Evolutionary conservation across 164 flowering plant species (phyloP).

Genomic region (Annona cherimola): DNA sequence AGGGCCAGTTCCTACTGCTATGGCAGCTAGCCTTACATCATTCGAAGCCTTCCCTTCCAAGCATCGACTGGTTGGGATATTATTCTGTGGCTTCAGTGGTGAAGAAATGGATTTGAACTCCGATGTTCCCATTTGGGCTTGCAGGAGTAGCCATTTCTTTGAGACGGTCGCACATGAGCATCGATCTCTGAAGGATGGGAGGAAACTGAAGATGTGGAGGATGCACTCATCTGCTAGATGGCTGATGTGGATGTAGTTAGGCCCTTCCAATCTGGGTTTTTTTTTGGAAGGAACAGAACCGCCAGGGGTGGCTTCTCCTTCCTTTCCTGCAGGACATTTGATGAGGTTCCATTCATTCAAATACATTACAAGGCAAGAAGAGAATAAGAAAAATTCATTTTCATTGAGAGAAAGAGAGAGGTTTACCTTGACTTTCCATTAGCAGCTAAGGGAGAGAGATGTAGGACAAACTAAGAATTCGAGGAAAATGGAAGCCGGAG

Average conservation of each 20-base stretch:
- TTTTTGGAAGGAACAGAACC: slow-evolving; percentile 1
- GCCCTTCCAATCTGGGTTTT: slow-evolving; percentile 8
- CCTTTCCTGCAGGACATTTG: slow-evolving; percentile 11
- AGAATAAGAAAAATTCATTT: background rate
- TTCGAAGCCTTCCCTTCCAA: slow-evolving; percentile 37
- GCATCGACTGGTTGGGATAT: slow-evolving; percentile 14
- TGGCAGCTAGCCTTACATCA: slow-evolving; percentile 35
- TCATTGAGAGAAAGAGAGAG: background rate
- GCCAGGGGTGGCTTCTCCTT: background rate
- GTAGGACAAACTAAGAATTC: background rate
- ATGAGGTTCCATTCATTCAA: background rate
- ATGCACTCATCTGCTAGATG: slow-evolving; percentile 20
- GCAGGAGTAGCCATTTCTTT: slow-evolving; percentile 20
- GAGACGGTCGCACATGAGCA: slow-evolving; percentile 17
- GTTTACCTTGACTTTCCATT: slow-evolving; percentile 1
- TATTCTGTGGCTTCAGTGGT: background rate
- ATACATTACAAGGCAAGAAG: background rate
- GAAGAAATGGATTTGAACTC: slow-evolving; percentile 8
- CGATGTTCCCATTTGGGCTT: slow-evolving; percentile 14
- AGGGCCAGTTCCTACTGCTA: slow-evolving; percentile 27
- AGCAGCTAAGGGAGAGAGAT: background rate
- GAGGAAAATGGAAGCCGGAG: background rate
- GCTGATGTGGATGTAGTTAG: slow-evolving; percentile 3
- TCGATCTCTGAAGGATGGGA: slow-evolving; percentile 14
- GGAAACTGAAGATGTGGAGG: slow-evolving; percentile 17